phyloP scores from a whole-genome alignment of 2,329 filamentous ascomycete species.

The Herpotrichia juniperi region DNA sequence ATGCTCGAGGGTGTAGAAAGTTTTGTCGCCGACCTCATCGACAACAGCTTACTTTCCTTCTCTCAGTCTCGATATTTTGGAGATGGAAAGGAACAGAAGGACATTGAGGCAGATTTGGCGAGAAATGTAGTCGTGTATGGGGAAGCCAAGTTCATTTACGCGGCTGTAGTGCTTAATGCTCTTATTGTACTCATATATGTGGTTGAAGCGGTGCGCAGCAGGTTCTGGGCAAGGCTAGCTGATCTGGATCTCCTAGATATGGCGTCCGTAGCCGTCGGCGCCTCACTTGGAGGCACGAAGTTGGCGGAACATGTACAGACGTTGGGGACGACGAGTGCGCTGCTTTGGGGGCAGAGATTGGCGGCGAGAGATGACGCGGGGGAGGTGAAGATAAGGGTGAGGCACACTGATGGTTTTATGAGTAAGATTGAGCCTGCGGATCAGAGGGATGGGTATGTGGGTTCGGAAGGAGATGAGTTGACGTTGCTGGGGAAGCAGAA shows the following conservation, averaged over 20 bases:
- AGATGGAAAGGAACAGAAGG: background rate
- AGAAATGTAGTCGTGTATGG: slow-evolving; percentile 7
- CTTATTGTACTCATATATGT: slow-evolving; percentile 1
- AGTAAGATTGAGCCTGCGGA: background rate
- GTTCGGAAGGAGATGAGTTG: too few species aligned
- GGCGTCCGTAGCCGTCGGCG: slow-evolving; percentile 1
- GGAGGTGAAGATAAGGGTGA: background rate
- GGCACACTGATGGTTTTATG: background rate
- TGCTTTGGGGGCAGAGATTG: too few species aligned
- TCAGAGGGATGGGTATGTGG: background rate
- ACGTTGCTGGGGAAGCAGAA: too few species aligned
- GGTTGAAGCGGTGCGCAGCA: background rate
- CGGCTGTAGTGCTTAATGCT: slow-evolving; percentile 2
- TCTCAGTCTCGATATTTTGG: slow-evolving; percentile 1
- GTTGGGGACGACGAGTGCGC: background rate
- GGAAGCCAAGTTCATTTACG: slow-evolving; percentile 3
- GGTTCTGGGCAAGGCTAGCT: slow-evolving; percentile 1
- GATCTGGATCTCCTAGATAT: slow-evolving; percentile 6
- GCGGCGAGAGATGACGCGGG: background rate
- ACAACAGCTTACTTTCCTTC: slow-evolving; percentile 3
- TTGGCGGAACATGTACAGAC: slow-evolving; percentile 1
- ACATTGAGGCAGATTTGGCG: slow-evolving; percentile 1
- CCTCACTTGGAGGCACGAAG: slow-evolving; percentile 3
- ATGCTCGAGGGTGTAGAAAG: slow-evolving; percentile 3
- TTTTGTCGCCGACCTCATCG: slow-evolving; percentile 8